Conservation (phyloP, 371 early-diverging fungal species). For the Blakeslea trispora region DNA sequence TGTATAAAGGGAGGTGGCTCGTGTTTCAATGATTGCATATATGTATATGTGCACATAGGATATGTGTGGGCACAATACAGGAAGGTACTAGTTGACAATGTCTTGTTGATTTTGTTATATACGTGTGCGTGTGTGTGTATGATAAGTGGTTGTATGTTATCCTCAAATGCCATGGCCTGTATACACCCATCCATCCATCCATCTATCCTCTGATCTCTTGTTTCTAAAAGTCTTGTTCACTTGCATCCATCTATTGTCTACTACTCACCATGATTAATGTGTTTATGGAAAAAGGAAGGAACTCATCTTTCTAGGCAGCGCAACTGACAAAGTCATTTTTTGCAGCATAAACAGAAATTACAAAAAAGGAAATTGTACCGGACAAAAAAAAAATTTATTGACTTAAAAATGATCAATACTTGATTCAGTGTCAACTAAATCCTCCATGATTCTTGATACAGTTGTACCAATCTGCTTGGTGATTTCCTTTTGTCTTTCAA, state of each 20-base stretch:
- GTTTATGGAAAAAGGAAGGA: slow-evolving; percentile 12
- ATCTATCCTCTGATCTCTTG: slow-evolving; percentile 10
- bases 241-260: not conserved
- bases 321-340: not conserved
- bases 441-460: slow-evolving; percentile 80
- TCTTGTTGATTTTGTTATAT: too few relatives aligned
- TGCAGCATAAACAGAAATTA: not conserved
- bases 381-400: slow-evolving; percentile 13
- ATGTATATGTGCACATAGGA: too few relatives aligned
- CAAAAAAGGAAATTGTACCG: not conserved
- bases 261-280: slow-evolving; percentile 10
- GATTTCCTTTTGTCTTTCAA: slow-evolving; percentile 76
- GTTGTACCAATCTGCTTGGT: slow-evolving; percentile 90
- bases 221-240: not conserved
- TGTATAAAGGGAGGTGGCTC: too few relatives aligned
- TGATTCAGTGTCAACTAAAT: slow-evolving; percentile 70
- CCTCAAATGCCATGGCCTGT: not conserved
- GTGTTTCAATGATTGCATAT: too few relatives aligned
- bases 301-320: not conserved
- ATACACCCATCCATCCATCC: slow-evolving; percentile 16
- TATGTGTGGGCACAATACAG: too few relatives aligned
- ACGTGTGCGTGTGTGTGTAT: too few relatives aligned
- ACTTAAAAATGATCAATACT: slow-evolving; percentile 76
- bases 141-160: too few relatives aligned
- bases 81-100: too few relatives aligned